Evolutionary conservation across 202 grass and related monocot species (phyloP).

Genomic region (Carex sylvatica): DNA sequence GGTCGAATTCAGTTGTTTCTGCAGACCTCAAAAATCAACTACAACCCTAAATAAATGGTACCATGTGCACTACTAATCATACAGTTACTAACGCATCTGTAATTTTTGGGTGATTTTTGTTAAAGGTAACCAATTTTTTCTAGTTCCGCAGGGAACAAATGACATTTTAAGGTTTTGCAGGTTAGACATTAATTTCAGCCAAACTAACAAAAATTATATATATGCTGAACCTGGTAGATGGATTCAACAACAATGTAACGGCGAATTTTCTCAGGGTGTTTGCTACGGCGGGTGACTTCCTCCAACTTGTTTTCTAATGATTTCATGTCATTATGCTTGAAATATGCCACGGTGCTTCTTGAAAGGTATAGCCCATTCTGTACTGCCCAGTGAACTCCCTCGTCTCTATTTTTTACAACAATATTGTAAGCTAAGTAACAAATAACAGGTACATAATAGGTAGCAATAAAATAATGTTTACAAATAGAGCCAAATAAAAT

Average conservation of each 20-base stretch:
- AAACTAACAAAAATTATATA: conserved; percentile 23
- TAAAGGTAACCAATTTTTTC: not conserved
- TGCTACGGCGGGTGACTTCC: conserved; percentile 71
- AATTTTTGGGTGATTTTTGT: not conserved
- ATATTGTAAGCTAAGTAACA: conserved; percentile 7
- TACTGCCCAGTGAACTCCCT: conserved; percentile 92
- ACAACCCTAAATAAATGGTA: conserved; percentile 3
- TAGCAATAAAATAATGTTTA: conserved; percentile 15
- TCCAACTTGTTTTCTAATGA: conserved; percentile 79
- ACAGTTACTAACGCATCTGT: not conserved
- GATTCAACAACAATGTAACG: conserved; percentile 95
- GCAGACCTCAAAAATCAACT: not conserved
- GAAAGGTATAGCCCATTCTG: conserved; percentile 93
- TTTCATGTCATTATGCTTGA: conserved; percentile 98
- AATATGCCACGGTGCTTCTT: conserved; percentile 88
- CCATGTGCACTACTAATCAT: not conserved
- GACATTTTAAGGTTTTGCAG: not conserved
- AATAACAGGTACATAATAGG: not conserved
- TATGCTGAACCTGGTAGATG: conserved; percentile 75
- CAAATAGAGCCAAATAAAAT: conserved; percentile 11
- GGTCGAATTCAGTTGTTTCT: not conserved
- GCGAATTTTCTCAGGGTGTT: conserved; percentile 73
- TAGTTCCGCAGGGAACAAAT: not conserved
- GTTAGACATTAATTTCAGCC: not conserved
- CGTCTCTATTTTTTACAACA: conserved; percentile 57